phyloP scores from a whole-genome alignment of 805 yeast genomes.

The Ogataea thermomethanolica region DNA sequence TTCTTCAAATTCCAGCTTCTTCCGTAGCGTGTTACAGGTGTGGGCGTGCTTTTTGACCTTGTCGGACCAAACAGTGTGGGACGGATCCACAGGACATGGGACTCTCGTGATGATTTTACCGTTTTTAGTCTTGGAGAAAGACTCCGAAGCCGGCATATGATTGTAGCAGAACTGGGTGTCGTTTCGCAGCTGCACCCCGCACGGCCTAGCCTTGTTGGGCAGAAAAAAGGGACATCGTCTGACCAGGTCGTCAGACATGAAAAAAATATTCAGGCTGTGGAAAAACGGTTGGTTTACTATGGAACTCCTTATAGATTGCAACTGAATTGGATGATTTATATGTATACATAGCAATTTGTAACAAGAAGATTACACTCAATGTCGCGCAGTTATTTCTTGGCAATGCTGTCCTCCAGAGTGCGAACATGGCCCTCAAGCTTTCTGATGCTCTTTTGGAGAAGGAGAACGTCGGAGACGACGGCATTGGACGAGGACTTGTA shows the following conservation, averaged over 20 bases:
- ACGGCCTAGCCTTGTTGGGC: slow-evolving; percentile 48
- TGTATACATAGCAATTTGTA: slow-evolving; percentile 5
- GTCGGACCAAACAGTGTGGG: slow-evolving; percentile 67
- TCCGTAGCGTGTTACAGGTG: slow-evolving; percentile 52
- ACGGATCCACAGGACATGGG: slow-evolving; percentile 73
- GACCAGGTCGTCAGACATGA: slow-evolving; percentile 1
- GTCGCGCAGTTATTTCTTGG: slow-evolving; percentile 23
- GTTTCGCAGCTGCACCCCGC: slow-evolving; percentile 57
- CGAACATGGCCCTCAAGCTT: slow-evolving; percentile 67
- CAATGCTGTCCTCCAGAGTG: slow-evolving; percentile 45
- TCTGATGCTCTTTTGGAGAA: slow-evolving; percentile 64
- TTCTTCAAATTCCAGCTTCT: slow-evolving; percentile 34
- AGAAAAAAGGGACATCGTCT: slow-evolving; percentile 47
- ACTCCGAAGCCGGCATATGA: slow-evolving; percentile 38
- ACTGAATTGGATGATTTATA: slow-evolving; percentile 5
- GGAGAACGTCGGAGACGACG: slow-evolving; percentile 69
- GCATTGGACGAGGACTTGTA: slow-evolving; percentile 71
- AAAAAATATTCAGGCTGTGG: slow-evolving; percentile 7
- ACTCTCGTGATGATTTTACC: slow-evolving; percentile 42
- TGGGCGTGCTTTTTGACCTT: slow-evolving; percentile 53
- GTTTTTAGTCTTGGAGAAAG: slow-evolving; percentile 21
- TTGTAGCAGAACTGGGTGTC: slow-evolving; percentile 57
- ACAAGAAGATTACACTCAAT: not conserved
- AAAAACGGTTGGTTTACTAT: not conserved
- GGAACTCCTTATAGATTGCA: too few species aligned